A percentile compares a stretch with the other conserved stretches of the same genome.
Conservation (phyloP, 2,329 filamentous ascomycete genomes). For the Tolypocladium cylindrosporum region DNA sequence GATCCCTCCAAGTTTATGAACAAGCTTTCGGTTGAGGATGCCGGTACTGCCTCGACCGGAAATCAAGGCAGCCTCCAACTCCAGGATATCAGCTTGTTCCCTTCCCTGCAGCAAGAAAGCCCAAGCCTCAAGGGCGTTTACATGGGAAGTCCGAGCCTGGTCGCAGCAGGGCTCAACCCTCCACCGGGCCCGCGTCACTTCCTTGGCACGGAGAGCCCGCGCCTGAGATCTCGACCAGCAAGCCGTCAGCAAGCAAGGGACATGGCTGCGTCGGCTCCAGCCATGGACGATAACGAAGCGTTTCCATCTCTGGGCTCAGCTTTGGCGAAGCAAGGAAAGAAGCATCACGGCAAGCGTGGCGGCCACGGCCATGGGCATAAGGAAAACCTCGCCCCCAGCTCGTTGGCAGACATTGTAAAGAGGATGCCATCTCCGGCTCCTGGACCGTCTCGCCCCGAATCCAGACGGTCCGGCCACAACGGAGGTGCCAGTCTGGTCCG, state of each 20-base stretch:
- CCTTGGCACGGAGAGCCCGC: conserved; percentile 51
- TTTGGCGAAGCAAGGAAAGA: conserved; percentile 68
- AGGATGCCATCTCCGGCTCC: conserved; percentile 83
- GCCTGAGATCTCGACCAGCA: conserved; percentile 70
- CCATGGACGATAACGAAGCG: conserved; percentile 88
- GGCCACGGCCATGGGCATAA: conserved; percentile 65
- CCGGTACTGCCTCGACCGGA: conserved; percentile 52
- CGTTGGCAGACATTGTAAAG: conserved; percentile 86
- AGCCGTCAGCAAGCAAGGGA: conserved; percentile 62
- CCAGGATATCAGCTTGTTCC: conserved; percentile 78
- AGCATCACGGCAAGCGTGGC: conserved; percentile 85
- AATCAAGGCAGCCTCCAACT: conserved; percentile 63
- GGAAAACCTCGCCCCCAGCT: conserved; percentile 60
- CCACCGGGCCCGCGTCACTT: conserved; percentile 61
- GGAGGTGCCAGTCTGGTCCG: conserved; percentile 55
- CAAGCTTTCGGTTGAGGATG: conserved; percentile 64
- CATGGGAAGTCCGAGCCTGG: conserved; percentile 39
- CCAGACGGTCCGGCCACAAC: conserved; percentile 51
- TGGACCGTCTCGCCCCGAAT: conserved; percentile 45
- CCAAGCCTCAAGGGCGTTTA: conserved; percentile 49
- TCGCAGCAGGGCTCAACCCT: conserved; percentile 48
- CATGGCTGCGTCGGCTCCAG: conserved; percentile 56
- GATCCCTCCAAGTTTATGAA: conserved; percentile 82
- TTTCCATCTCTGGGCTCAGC: conserved; percentile 83
- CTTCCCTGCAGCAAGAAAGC: conserved; percentile 54